phyloP scores from a whole-genome alignment of 2,329 filamentous ascomycete species.

The Onygenales sp. region DNA sequence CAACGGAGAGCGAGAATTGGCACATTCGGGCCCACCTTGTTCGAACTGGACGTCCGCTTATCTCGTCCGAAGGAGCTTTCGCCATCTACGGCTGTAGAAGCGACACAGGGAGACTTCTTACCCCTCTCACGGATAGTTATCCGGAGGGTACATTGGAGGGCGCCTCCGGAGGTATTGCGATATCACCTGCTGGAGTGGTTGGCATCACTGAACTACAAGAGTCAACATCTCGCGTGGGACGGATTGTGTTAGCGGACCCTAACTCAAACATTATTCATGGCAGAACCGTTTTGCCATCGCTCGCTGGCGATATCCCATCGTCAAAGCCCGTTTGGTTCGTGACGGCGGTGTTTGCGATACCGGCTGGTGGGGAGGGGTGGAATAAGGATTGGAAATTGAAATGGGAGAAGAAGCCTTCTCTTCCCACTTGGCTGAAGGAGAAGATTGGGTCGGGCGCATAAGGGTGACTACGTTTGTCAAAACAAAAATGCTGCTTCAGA shows the following conservation, averaged over 20 bases:
- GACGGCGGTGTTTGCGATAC: conserved; percentile 62
- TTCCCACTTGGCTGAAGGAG: conserved; percentile 52
- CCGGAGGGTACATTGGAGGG: conserved; percentile 35
- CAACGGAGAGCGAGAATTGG: conserved; percentile 53
- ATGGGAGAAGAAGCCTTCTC: conserved; percentile 49
- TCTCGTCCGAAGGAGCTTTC: conserved; percentile 67
- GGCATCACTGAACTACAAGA: conserved; percentile 40
- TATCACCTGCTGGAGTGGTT: conserved; percentile 41
- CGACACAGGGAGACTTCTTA: conserved; percentile 49
- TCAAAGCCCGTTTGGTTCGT: conserved; percentile 58
- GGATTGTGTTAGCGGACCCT: conserved; percentile 64
- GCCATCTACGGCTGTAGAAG: conserved; percentile 55
- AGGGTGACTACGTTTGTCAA: background rate
- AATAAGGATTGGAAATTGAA: conserved; percentile 47
- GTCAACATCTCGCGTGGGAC: conserved; percentile 42
- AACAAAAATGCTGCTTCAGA: too few relatives aligned
- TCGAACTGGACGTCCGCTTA: conserved; percentile 49
- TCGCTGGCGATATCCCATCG: conserved; percentile 52
- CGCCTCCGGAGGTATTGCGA: conserved; percentile 28
- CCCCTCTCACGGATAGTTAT: conserved; percentile 24
- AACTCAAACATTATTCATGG: conserved; percentile 70
- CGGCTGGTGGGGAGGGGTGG: conserved; percentile 44
- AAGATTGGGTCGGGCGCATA: conserved; percentile 33
- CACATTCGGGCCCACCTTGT: conserved; percentile 58
- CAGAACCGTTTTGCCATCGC: conserved; percentile 60